A percentile compares a stretch with the other conserved stretches of the same genome.
Conservation (phyloP, 2,329 filamentous ascomycete species). For the Sordariomycetes sp. region DNA sequence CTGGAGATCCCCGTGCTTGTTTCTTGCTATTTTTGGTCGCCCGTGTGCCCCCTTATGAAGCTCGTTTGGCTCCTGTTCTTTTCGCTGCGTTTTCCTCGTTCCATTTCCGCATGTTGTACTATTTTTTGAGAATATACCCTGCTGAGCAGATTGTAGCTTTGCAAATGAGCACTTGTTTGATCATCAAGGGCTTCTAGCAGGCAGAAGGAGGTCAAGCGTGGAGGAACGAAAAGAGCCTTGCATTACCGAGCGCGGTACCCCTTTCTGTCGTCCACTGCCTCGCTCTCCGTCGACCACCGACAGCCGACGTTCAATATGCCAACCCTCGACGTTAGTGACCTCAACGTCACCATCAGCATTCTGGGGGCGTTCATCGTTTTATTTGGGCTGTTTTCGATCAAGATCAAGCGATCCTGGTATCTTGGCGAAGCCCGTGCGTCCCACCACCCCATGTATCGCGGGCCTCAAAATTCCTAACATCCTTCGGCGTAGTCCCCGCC, state of each 20-base stretch:
- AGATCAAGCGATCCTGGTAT: conserved; percentile 39
- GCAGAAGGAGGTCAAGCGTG: not conserved
- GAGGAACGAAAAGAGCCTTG: not conserved
- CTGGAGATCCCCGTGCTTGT: not conserved
- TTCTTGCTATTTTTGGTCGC: not conserved
- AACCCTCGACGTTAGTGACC: conserved; percentile 10
- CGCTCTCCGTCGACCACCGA: not conserved
- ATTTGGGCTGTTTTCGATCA: conserved; percentile 35
- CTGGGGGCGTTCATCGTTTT: conserved; percentile 28
- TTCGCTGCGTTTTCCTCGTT: not conserved
- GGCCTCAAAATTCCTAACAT: not conserved
- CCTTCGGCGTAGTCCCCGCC: conserved; percentile 32
- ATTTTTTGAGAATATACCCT: not conserved
- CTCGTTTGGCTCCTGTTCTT: not conserved
- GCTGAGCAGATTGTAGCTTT: not conserved
- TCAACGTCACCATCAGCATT: conserved; percentile 10
- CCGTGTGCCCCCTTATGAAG: not conserved
- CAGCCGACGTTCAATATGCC: conserved; percentile 8
- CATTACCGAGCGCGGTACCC: not conserved
- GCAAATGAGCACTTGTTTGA: not conserved
- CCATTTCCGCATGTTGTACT: not conserved
- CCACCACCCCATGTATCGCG: not conserved
- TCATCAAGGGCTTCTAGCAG: not conserved
- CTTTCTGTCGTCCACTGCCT: not conserved
- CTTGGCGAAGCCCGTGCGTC: conserved; percentile 37